These are phyloP conservation scores for Stagonosporopsis vannaccii DNA, from an alignment of 2,329 filamentous ascomycete species.

Conservation along the genomic window DNA sequence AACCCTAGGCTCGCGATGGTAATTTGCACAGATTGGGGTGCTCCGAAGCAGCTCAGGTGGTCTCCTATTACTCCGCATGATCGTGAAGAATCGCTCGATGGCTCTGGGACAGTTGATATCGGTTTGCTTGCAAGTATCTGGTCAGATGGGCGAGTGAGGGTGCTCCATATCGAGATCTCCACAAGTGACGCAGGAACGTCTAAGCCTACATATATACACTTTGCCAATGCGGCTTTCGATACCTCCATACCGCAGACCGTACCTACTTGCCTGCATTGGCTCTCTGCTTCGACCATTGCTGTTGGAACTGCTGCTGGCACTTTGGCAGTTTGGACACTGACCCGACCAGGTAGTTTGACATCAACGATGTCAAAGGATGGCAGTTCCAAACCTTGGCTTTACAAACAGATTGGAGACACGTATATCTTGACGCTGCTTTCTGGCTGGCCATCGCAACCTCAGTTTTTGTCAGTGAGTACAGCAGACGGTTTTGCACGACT, in stretches of 20 bases:
- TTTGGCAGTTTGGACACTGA: constrained; percentile 61
- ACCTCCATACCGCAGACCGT: constrained; percentile 60
- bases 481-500: constrained; percentile 64
- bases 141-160: constrained; percentile 64
- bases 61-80: constrained; percentile 56
- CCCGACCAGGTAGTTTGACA: constrained; percentile 45
- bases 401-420: constrained; percentile 53
- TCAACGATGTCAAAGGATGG: background rate
- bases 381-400: constrained; percentile 52
- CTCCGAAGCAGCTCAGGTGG: constrained; percentile 64
- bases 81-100: constrained; percentile 30
- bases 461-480: constrained; percentile 60
- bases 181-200: constrained; percentile 9
- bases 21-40: constrained; percentile 65
- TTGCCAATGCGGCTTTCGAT: constrained; percentile 59
- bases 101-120: constrained; percentile 46
- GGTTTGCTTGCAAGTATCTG: constrained; percentile 65
- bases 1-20: constrained; percentile 58
- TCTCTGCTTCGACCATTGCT: constrained; percentile 62
- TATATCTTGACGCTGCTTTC: constrained; percentile 58
- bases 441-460: constrained; percentile 62
- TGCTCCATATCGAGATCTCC: constrained; percentile 58
- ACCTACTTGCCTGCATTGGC: constrained; percentile 64
- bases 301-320: constrained; percentile 65
- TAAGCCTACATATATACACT: constrained; percentile 47